Evolutionary conservation across 345 rosid genomes (phyloP), one percentile per base, ranked within the genome.

Genomic region (Nasturtium officinale): DNA sequence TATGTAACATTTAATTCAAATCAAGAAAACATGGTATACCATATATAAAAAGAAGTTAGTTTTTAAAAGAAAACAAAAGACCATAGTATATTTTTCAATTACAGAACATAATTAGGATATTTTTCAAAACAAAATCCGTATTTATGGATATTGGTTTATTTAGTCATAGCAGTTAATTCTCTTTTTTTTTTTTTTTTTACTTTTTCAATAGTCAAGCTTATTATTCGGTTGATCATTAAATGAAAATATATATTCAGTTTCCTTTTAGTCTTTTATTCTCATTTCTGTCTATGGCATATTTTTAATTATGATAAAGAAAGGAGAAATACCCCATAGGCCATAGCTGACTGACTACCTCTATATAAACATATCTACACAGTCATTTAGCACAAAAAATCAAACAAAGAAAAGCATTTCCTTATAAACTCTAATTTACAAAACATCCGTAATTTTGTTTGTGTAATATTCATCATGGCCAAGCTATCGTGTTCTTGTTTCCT

Each of bases 391-490:
- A 15, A 15, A 42, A 57, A 33, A 68, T 5, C 1, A 15, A 46
- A 46, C 33, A 50, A 9, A 50, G 17, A 50, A 71, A 17, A 5
- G 2, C 55, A 20, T 4, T 6, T 3, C 25, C 2, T n/a, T 15
- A 15, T 15, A 42, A 18, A 46, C 69, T 64, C 9, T 20, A 28
- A 2, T 12, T 3, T 51, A 35, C 60, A 46, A 28, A 72, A 33
- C 29, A 9, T 11, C 9, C 7, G 4, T 16, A 43, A 9, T 56
- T 35, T 57, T 55, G 17, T 59, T 37, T 66, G 16, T 10, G 25
- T 17, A 50, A 40, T 16, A 75, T 16, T 38, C 28, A 33, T 35
- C 54, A 76, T 76, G 74, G 69, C 65, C 3, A 68, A 68, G 30
- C 42, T 55, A 68, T 12, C 30, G 11, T 42, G 6, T 52, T 52